A percentile compares a stretch with the other conserved stretches of the same genome.
phyloP scores from a whole-genome alignment of 345 rosid genomes.

The Camelina laxa region DNA sequence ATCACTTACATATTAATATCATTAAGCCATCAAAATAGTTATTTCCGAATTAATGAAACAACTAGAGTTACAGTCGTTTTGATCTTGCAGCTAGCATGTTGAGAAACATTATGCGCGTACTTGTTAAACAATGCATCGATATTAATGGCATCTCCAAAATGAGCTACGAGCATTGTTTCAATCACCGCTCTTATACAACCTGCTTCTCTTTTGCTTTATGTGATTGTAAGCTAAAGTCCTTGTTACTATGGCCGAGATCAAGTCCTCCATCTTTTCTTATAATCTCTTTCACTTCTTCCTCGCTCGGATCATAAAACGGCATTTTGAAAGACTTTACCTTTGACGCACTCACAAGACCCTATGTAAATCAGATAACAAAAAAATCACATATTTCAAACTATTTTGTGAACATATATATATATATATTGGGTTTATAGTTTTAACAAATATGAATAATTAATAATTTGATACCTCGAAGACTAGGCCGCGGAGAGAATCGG shows the following conservation, averaged over 20 bases:
- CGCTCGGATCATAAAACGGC: constrained; percentile 40
- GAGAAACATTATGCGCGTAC: constrained; percentile 41
- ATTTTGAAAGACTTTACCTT: constrained; percentile 46
- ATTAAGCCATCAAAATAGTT: not conserved
- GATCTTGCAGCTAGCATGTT: constrained; percentile 39
- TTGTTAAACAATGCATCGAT: constrained; percentile 47
- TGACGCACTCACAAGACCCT: constrained; percentile 46
- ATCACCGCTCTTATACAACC: constrained; percentile 58
- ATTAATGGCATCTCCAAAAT: constrained; percentile 48
- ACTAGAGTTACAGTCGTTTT: constrained; percentile 25
- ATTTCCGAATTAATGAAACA: constrained; percentile 24
- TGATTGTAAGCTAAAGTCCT: constrained; percentile 20
- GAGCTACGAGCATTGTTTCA: constrained; percentile 57
- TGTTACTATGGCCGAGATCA: constrained; percentile 20
- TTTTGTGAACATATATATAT: no score
- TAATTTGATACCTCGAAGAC: no score
- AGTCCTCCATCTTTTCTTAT: constrained; percentile 41
- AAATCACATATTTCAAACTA: no score
- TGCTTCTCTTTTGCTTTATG: constrained; percentile 30
- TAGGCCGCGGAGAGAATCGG: no score
- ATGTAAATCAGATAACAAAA: no score
- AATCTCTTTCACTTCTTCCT: constrained; percentile 35
- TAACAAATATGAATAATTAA: no score
- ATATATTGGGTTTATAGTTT: no score
- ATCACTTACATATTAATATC: no score